These are phyloP conservation scores for Babesia bigemina DNA, from an alignment of 169 alveolate genomes.

Conservation along the genomic window DNA sequence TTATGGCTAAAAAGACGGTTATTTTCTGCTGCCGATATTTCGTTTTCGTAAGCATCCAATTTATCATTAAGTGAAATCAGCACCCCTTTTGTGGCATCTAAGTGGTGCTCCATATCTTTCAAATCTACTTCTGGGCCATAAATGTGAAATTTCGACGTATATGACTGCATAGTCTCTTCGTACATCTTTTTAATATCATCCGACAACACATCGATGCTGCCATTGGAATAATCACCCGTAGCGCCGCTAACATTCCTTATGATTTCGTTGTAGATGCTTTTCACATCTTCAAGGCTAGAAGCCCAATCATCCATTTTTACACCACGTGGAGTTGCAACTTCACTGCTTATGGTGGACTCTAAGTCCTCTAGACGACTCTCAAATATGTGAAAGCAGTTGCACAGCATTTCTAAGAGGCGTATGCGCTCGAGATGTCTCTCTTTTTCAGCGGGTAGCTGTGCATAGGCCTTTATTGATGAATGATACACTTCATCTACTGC, in stretches of 20 bases:
- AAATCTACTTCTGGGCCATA: slow-evolving; percentile 1
- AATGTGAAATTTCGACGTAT: background rate
- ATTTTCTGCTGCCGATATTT: background rate
- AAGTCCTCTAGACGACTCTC: slow-evolving; percentile 19
- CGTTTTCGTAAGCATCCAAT: slow-evolving; percentile 22
- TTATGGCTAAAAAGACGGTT: background rate
- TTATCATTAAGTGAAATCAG: background rate
- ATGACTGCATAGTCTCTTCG: slow-evolving; percentile 1
- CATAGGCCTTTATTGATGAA: background rate
- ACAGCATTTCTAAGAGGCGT: slow-evolving; percentile 31
- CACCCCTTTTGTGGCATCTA: slow-evolving; percentile 1
- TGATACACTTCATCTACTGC: background rate
- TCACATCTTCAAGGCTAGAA: background rate
- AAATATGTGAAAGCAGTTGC: slow-evolving; percentile 39
- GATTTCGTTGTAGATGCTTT: background rate
- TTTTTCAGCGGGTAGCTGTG: background rate
- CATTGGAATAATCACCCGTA: background rate
- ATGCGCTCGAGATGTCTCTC: slow-evolving; percentile 5
- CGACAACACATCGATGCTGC: background rate
- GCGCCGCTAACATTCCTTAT: background rate
- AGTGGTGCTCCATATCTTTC: slow-evolving; percentile 18
- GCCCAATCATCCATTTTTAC: background rate
- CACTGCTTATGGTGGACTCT: background rate
- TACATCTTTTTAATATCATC: background rate
- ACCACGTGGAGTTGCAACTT: background rate